Percentiles rank a stretch among this genome's conserved stretches.
Conservation (phyloP, 2,329 filamentous ascomycete genomes). For the Paecilomyces dactylethromorphus region DNA sequence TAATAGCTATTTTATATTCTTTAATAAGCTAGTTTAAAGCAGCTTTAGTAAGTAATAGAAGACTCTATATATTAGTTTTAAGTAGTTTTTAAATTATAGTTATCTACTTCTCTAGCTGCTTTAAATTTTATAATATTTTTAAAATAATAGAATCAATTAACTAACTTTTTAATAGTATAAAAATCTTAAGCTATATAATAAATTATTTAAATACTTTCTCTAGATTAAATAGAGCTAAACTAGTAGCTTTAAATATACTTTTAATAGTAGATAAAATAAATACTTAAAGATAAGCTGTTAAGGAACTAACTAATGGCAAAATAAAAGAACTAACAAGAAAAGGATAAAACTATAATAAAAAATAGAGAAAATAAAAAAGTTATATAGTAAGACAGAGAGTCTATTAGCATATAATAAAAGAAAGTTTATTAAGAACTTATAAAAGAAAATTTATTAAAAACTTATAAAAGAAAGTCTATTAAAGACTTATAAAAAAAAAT, state of each 20-base stretch:
- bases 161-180: not conserved
- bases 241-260: conserved; percentile 22
- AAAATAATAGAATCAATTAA: conserved; percentile 2
- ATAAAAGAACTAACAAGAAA: too few species aligned
- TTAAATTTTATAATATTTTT: conserved; percentile 8
- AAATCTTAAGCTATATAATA: conserved; percentile 2
- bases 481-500: too few species aligned
- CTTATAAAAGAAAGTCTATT: too few species aligned
- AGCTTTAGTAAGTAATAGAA: not conserved
- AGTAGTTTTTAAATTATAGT: conserved; percentile 2
- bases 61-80: not conserved
- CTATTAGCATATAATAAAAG: too few species aligned
- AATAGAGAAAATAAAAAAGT: too few species aligned
- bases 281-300: not conserved
- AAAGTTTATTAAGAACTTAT: too few species aligned
- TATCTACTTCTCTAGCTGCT: conserved; percentile 7
- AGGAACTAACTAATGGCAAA: too few species aligned
- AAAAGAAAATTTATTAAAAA: too few species aligned
- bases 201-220: conserved; percentile 16
- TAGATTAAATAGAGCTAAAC: conserved; percentile 25
- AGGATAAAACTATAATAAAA: too few species aligned
- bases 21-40: conserved; percentile 8
- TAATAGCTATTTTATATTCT: conserved; percentile 9
- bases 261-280: conserved; percentile 5
- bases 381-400: too few species aligned